These are phyloP conservation scores for Sporothrix curviconia DNA, from an alignment of 2,329 filamentous ascomycete genomes.

Conservation along the genomic window DNA sequence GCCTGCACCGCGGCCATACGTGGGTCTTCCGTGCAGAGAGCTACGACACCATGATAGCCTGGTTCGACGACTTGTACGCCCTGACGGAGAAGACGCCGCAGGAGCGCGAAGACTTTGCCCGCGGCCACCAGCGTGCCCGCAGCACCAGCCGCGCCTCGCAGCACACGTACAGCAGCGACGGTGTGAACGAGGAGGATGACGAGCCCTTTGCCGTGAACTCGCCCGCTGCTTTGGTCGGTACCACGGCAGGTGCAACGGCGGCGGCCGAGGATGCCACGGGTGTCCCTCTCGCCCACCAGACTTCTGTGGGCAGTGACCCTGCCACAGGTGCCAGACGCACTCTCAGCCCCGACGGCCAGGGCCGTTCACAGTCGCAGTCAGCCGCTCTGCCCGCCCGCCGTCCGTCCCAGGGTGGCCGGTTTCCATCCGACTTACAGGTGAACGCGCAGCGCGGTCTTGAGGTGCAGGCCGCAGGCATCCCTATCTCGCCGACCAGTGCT, in stretches of 20 bases:
- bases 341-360: neutral
- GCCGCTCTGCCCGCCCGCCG: constrained; percentile 48
- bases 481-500: constrained; percentile 73
- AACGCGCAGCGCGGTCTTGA: constrained; percentile 72
- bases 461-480: constrained; percentile 55
- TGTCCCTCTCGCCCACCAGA: neutral
- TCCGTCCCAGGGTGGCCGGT: constrained; percentile 88
- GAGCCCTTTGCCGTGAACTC: constrained; percentile 52
- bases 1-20: constrained; percentile 76
- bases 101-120: constrained; percentile 81
- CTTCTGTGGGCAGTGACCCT: neutral
- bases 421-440: constrained; percentile 88
- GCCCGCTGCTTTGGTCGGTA: constrained; percentile 37
- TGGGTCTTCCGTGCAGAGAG: constrained; percentile 67
- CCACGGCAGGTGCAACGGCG: neutral
- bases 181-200: constrained; percentile 70
- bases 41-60: constrained; percentile 93
- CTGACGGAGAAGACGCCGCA: constrained; percentile 84
- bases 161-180: constrained; percentile 64
- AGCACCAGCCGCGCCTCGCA: constrained; percentile 64
- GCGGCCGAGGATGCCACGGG: neutral
- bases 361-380: constrained; percentile 35
- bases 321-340: neutral
- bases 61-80: constrained; percentile 87
- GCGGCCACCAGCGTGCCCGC: constrained; percentile 55